phyloP scores from a whole-genome alignment of 805 yeast genomes.

The Teunomyces panamensis region DNA sequence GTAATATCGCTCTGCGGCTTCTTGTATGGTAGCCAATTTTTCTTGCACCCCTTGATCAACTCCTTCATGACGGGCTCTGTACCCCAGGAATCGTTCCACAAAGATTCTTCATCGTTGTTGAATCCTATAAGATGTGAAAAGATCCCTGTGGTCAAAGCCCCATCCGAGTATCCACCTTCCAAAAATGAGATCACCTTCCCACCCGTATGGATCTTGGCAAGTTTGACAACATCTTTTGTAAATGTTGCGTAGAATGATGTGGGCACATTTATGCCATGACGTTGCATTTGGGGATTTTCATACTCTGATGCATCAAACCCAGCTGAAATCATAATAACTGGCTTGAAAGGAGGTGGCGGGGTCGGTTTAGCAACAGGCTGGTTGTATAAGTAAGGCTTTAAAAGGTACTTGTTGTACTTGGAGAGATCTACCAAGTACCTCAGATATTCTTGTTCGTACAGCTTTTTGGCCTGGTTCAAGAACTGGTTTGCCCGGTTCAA shows the following conservation, averaged over 20 bases:
- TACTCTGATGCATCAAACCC: conserved; percentile 87
- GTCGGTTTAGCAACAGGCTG: conserved; percentile 27
- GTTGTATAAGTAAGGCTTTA: conserved; percentile 29
- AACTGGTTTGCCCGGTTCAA: conserved; percentile 67
- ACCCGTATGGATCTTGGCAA: conserved; percentile 59
- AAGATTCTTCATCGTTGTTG: conserved; percentile 40
- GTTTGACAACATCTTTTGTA: conserved; percentile 66
- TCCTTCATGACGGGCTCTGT: conserved; percentile 60
- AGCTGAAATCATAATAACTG: conserved; percentile 70
- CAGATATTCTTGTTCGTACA: conserved; percentile 36
- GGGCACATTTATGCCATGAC: conserved; percentile 80
- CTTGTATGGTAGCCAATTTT: conserved; percentile 59
- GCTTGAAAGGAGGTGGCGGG: conserved; percentile 39
- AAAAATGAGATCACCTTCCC: conserved; percentile 66
- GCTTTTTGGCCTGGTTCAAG: conserved; percentile 46
- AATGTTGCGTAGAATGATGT: conserved; percentile 72
- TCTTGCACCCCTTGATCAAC: conserved; percentile 64
- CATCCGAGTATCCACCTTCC: conserved; percentile 87
- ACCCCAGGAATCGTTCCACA: conserved; percentile 68
- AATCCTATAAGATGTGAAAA: conserved; percentile 76
- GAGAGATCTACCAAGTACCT: conserved; percentile 23
- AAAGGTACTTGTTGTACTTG: conserved; percentile 29
- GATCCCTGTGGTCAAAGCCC: conserved; percentile 75
- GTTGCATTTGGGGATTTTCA: conserved; percentile 80
- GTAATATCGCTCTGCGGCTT: conserved; percentile 51